Evolutionary conservation across 208 protist genomes (phyloP), one percentile per base, ranked within the genome.

Genomic region (Trypanosoma boissoni): DNA sequence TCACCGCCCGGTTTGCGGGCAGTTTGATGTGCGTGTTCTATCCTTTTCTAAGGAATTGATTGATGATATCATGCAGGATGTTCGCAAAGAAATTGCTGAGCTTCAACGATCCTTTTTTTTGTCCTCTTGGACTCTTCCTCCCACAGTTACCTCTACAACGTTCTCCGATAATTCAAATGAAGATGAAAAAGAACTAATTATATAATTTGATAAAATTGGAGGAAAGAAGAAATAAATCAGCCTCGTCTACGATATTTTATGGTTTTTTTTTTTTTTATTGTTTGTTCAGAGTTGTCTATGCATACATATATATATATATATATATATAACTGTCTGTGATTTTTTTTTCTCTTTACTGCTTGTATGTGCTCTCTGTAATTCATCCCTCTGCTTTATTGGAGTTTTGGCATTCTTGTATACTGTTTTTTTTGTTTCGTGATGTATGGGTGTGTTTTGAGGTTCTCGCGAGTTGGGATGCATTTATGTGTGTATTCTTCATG

Each of bases 1-100:
- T 52, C 84, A 91, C 24, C 71, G 80, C 10, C 84, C 84, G 6
- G 84, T 91, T 36, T 75, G 68, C 21, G 76, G 80, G n/a, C 68
- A 77, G 23, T 91, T 91, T 52, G 75, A 78, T 32, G 79, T 91
- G 31, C 71, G 59, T 29, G 80, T 88, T 12, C 37, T 91, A 9
- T 42, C 64, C 2, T 29, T 91, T 59, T 41, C 31, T 18, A 63
- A 78, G 6, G 55, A 69, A 24, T 48, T 81, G 4, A 75, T 91
- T 3, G 52, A 31, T 21, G 57, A 72, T 16, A 55, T 87, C 2
- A 34, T 83, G 51, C 0, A 57, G 3, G 20, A 56, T 9, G 34
- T 59, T 7, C 18, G 37, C 27, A 43, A 55, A 39, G 1, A 7
- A 20, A 27, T 62, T 43, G 43, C 10, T 14, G 5, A 61, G 1